These are phyloP conservation scores for Grosmannia serpens DNA, from an alignment of 2,329 filamentous ascomycete genomes.

Conservation along the genomic window DNA sequence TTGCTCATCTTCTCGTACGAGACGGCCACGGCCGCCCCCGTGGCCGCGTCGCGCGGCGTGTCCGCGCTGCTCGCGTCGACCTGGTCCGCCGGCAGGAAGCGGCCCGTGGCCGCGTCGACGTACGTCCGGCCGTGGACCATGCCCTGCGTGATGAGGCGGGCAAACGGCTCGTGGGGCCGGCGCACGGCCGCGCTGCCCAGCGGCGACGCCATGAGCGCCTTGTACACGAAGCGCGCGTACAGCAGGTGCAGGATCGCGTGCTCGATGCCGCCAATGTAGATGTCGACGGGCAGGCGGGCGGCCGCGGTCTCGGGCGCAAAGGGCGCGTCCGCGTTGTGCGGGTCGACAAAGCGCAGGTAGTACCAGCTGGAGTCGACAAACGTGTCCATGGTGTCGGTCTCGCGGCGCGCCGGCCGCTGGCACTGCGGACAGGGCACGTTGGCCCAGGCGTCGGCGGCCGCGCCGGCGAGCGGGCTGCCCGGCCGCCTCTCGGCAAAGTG, in stretches of 20 bases:
- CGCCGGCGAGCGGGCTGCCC: conserved; percentile 66
- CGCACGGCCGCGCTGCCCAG: conserved; percentile 14
- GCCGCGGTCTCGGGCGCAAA: conserved; percentile 50
- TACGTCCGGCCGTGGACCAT: conserved; percentile 90
- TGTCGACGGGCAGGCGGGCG: conserved; percentile 59
- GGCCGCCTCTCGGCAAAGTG: conserved; percentile 58
- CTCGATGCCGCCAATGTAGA: conserved; percentile 85
- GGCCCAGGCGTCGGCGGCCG: conserved; percentile 59
- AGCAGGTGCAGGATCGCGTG: conserved; percentile 84
- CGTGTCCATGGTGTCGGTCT: conserved; percentile 93
- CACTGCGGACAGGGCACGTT: conserved; percentile 69
- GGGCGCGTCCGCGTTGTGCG: conserved; percentile 48
- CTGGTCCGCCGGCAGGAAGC: conserved; percentile 67
- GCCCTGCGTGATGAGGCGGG: conserved; percentile 71
- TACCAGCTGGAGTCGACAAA: conserved; percentile 97
- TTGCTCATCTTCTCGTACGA: conserved; percentile 92
- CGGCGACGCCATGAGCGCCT: conserved; percentile 56
- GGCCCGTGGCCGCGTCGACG: conserved; percentile 60
- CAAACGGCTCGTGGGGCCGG: conserved; percentile 56
- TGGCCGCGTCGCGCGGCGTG: conserved; percentile 49
- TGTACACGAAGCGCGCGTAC: conserved; percentile 83
- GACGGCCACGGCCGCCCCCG: conserved; percentile 45
- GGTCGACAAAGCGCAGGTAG: conserved; percentile 68
- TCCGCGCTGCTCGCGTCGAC: conserved; percentile 46
- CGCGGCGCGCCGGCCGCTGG: conserved; percentile 56